These are phyloP conservation scores for Xylariaceae sp. DNA, from an alignment of 2,329 filamentous ascomycete genomes.

Conservation along the genomic window DNA sequence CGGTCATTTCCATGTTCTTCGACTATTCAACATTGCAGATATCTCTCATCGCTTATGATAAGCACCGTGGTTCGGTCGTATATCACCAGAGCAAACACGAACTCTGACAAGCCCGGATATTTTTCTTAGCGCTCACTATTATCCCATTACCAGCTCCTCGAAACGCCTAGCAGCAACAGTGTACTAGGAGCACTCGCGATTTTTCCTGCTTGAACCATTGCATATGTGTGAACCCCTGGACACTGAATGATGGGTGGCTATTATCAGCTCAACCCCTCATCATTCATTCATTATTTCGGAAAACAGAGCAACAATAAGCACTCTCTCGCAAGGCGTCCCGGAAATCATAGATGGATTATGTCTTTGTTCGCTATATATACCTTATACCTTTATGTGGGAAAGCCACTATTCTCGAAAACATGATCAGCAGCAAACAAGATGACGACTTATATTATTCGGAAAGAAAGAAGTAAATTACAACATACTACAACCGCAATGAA, in stretches of 20 bases:
- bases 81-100: background rate
- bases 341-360: constrained; percentile 5
- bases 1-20: background rate
- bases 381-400: background rate
- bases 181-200: background rate
- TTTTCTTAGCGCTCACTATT: background rate
- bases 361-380: constrained; percentile 5
- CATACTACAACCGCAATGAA: no score
- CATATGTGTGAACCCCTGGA: constrained; percentile 22
- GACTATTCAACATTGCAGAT: background rate
- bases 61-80: constrained; percentile 3
- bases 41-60: background rate
- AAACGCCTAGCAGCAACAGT: background rate
- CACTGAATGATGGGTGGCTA: constrained; percentile 9
- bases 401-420: background rate
- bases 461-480: background rate
- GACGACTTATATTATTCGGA: background rate
- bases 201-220: constrained; percentile 17
- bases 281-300: constrained; percentile 3
- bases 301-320: background rate
- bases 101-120: no score
- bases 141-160: background rate
- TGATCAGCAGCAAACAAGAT: background rate
- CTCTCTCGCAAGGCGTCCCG: constrained; percentile 8
- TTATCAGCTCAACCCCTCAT: constrained; percentile 1